Evolutionary conservation across 176 grass and related monocot genomes (phyloP).

Genomic region (Avena insularis): DNA sequence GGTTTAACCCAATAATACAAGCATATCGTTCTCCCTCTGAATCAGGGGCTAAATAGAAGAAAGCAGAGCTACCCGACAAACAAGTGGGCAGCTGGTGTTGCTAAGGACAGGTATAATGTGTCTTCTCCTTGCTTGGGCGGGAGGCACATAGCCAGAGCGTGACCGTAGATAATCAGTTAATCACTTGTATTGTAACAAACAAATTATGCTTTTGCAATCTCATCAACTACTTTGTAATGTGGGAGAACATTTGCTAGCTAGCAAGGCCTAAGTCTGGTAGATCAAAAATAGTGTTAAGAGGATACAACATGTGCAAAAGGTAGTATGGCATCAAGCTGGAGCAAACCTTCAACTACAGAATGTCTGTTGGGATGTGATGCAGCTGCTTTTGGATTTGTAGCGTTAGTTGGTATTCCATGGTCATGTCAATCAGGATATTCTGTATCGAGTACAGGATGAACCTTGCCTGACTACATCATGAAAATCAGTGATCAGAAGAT

Average conservation of each 20-base stretch:
- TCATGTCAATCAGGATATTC: slow-evolving; percentile 87
- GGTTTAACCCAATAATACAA: too few relatives aligned
- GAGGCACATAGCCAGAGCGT: too few relatives aligned
- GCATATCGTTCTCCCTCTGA: too few relatives aligned
- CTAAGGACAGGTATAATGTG: too few relatives aligned
- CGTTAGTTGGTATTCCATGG: slow-evolving; percentile 69
- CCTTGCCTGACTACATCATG: slow-evolving; percentile 61
- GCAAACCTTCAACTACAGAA: slow-evolving; percentile 80
- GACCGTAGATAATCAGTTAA: too few relatives aligned
- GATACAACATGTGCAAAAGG: background rate
- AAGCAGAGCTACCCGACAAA: too few relatives aligned
- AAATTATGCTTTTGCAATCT: background rate
- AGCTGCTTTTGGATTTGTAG: slow-evolving; percentile 66
- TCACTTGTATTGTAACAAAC: background rate
- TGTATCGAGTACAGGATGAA: slow-evolving; percentile 74
- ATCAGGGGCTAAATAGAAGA: too few relatives aligned
- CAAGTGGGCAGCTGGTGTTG: too few relatives aligned
- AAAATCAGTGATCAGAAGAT: slow-evolving; percentile 33
- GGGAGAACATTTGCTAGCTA: slow-evolving; percentile 3
- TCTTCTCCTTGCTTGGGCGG: too few relatives aligned
- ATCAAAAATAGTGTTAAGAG: slow-evolving; percentile 31
- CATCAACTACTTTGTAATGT: background rate
- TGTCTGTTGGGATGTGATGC: slow-evolving; percentile 57
- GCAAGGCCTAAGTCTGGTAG: slow-evolving; percentile 5
- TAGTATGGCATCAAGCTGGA: slow-evolving; percentile 41